A percentile compares a stretch with the other conserved stretches of the same genome.
These are phyloP conservation scores for Lolium rigidum DNA, from an alignment of 176 grass and related monocot genomes.

Conservation along the genomic window DNA sequence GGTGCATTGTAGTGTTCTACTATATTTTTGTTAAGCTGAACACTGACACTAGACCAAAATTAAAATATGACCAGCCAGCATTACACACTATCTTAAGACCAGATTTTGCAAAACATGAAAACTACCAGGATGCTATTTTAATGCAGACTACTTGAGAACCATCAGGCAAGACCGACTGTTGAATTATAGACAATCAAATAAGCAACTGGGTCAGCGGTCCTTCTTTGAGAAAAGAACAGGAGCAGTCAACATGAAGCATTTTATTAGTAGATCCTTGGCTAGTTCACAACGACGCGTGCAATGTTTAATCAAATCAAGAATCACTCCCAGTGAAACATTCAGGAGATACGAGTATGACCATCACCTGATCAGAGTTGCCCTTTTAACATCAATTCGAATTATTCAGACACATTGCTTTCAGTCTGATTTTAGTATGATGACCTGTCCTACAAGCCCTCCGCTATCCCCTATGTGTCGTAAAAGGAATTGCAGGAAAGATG, in stretches of 20 bases:
- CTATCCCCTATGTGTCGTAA: too few species aligned
- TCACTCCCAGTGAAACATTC: background rate
- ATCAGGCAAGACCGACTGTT: too few species aligned
- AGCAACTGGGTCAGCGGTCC: background rate
- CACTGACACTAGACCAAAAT: background rate
- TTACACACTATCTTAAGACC: background rate
- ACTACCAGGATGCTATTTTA: background rate
- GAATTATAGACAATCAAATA: background rate
- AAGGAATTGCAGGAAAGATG: too few species aligned
- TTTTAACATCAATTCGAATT: too few species aligned
- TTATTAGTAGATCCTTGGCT: background rate
- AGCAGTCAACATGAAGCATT: background rate
- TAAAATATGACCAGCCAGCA: conserved; percentile 39
- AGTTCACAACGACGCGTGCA: background rate
- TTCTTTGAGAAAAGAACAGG: background rate
- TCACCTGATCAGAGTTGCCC: background rate
- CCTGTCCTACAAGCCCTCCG: too few species aligned
- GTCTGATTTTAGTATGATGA: background rate
- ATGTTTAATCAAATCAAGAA: background rate
- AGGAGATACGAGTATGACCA: background rate
- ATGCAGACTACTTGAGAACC: too few species aligned
- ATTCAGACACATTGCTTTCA: too few species aligned
- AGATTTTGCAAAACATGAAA: background rate
- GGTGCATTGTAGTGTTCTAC: conserved; percentile 47
- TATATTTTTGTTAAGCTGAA: background rate